phyloP scores from a whole-genome alignment of 805 yeast species.

The Teunomyces lycoperdinae region DNA sequence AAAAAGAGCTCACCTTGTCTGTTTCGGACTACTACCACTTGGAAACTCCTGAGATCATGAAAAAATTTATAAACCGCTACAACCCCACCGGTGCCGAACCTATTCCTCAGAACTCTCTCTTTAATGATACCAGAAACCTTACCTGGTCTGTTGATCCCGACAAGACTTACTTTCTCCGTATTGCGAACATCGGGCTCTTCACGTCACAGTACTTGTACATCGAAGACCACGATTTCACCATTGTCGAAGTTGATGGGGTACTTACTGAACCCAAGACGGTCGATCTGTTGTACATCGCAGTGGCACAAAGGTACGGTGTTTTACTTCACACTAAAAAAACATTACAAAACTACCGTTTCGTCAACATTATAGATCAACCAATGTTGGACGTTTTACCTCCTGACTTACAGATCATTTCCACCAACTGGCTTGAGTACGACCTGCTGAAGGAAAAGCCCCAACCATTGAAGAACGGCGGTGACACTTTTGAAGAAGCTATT shows the following conservation, averaged over 20 bases:
- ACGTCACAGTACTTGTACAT: slow-evolving; percentile 55
- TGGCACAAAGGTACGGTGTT: slow-evolving; percentile 80
- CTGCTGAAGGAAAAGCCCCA: slow-evolving; percentile 25
- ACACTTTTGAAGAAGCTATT: slow-evolving; percentile 37
- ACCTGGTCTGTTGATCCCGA: slow-evolving; percentile 55
- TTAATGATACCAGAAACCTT: slow-evolving; percentile 62
- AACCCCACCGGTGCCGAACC: slow-evolving; percentile 89
- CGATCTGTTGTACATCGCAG: slow-evolving; percentile 59
- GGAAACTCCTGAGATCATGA: slow-evolving; percentile 44
- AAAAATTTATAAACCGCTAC: slow-evolving; percentile 55
- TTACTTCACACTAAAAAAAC: slow-evolving; percentile 56
- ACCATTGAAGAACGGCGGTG: slow-evolving; percentile 25
- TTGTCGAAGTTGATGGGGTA: slow-evolving; percentile 48
- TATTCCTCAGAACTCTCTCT: slow-evolving; percentile 61
- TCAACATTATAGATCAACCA: slow-evolving; percentile 57
- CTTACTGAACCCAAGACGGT: slow-evolving; percentile 57
- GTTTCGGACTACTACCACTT: slow-evolving; percentile 65
- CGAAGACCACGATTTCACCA: slow-evolving; percentile 40
- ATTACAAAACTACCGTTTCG: slow-evolving; percentile 52
- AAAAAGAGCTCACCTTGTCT: slow-evolving; percentile 57
- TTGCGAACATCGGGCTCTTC: slow-evolving; percentile 68
- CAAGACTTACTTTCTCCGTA: slow-evolving; percentile 61
- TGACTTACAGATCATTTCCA: slow-evolving; percentile 52
- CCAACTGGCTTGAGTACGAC: slow-evolving; percentile 56
- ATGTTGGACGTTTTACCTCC: slow-evolving; percentile 72